A percentile compares a stretch with the other conserved stretches of the same genome.
phyloP scores from a whole-genome alignment of 176 grass and related monocot species.

The Panicum miliaceum region DNA sequence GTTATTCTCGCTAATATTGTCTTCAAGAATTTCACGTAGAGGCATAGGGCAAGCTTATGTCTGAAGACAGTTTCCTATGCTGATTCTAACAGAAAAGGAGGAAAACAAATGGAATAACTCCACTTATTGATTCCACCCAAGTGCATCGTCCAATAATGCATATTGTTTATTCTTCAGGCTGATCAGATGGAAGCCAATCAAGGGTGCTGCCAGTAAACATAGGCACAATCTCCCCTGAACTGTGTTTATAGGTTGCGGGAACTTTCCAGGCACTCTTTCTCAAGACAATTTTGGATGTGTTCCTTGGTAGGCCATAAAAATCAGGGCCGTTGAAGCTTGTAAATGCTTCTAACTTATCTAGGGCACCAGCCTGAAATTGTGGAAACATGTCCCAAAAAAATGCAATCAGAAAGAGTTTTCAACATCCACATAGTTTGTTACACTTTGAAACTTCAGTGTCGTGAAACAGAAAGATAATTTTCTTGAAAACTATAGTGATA shows the following conservation, averaged over 20 bases:
- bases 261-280: conserved; percentile 83
- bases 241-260: conserved; percentile 59
- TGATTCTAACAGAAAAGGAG: background rate
- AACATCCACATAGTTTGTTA: background rate
- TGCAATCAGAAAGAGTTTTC: background rate
- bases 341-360: conserved; percentile 90
- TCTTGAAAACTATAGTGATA: conserved; percentile 21
- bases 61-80: conserved; percentile 1
- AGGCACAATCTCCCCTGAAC: conserved; percentile 75
- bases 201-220: conserved; percentile 76
- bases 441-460: background rate
- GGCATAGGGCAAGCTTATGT: background rate
- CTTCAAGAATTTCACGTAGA: background rate
- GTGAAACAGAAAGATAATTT: background rate
- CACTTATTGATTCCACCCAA: conserved; percentile 14
- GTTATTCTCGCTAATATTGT: background rate
- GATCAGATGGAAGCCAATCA: conserved; percentile 65
- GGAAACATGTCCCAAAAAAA: conserved; percentile 20
- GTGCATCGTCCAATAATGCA: background rate
- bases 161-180: conserved; percentile 37
- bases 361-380: conserved; percentile 71
- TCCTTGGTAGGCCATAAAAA: conserved; percentile 94
- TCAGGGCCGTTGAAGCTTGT: conserved; percentile 96
- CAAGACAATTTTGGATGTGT: conserved; percentile 67
- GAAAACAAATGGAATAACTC: background rate